A percentile compares a stretch with the other conserved stretches of the same genome.
These are phyloP conservation scores for Globisporangium canariense DNA, from an alignment of 352 stramenopile genomes.

Conservation along the genomic window DNA sequence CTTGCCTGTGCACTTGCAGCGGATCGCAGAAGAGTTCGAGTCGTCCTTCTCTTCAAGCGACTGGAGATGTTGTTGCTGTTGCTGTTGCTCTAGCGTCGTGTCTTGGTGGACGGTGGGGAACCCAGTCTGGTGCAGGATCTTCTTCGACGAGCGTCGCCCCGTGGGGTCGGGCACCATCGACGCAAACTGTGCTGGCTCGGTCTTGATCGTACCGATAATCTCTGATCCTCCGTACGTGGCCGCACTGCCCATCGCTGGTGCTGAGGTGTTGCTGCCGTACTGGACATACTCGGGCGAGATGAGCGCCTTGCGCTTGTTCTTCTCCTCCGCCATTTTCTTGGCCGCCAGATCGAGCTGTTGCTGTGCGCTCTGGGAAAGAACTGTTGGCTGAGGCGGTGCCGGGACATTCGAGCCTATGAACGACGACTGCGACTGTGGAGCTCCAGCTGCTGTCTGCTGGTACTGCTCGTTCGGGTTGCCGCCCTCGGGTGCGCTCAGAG, in stretches of 20 bases:
- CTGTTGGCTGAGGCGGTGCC: not conserved
- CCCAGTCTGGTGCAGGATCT: constrained; percentile 49
- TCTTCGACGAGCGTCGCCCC: constrained; percentile 65
- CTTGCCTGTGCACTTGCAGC: constrained; percentile 83
- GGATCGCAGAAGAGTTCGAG: constrained; percentile 22
- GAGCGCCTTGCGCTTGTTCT: constrained; percentile 80
- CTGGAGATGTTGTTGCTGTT: constrained; percentile 10
- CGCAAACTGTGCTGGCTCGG: constrained; percentile 33
- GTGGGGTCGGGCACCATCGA: constrained; percentile 54
- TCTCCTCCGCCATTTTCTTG: constrained; percentile 54
- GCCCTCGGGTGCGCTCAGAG: constrained; percentile 21
- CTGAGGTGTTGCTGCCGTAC: constrained; percentile 33
- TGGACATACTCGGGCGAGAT: constrained; percentile 83
- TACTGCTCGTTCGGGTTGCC: not conserved
- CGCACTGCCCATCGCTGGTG: not conserved
- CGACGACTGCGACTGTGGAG: not conserved
- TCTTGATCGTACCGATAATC: constrained; percentile 11
- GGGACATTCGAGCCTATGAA: not conserved
- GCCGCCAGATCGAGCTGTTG: constrained; percentile 42
- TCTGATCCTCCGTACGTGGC: constrained; percentile 12
- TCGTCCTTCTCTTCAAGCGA: constrained; percentile 30
- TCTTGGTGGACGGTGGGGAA: constrained; percentile 1
- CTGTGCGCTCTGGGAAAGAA: constrained; percentile 28
- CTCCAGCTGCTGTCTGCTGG: constrained; percentile 6
- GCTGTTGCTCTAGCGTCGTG: not conserved